Evolutionary conservation across 2,329 filamentous ascomycete species (phyloP).

Genomic region (Calonectria multiphialidica): DNA sequence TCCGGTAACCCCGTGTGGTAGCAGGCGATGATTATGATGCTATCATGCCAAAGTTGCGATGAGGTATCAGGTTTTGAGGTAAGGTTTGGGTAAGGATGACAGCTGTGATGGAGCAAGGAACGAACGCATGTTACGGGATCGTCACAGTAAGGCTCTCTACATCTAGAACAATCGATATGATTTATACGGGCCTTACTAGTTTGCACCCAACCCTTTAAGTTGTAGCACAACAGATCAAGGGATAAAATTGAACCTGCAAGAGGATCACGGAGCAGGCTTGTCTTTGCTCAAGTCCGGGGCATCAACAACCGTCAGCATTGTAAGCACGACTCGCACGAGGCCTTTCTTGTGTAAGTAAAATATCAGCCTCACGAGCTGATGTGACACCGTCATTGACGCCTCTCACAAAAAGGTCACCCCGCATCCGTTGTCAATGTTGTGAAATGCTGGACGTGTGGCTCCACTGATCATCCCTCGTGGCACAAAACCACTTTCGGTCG

Average conservation of each 20-base stretch:
- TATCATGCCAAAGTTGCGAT: neutral
- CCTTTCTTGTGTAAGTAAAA: neutral
- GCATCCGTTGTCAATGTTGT: constrained; percentile 7
- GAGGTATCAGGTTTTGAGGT: neutral
- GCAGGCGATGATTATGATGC: neutral
- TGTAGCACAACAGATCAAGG: neutral
- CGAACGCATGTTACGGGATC: neutral
- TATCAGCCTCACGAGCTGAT: neutral
- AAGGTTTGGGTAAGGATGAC: too few species aligned
- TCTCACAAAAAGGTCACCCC: neutral
- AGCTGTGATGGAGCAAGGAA: neutral
- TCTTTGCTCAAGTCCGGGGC: neutral
- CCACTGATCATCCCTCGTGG: neutral
- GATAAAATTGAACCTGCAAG: neutral
- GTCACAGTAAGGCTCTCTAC: neutral
- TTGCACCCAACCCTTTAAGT: neutral
- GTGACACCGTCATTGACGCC: neutral
- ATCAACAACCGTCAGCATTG: neutral
- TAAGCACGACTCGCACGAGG: neutral
- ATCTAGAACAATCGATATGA: neutral
- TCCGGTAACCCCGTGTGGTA: neutral
- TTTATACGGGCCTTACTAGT: neutral
- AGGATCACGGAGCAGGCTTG: neutral
- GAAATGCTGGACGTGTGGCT: constrained; percentile 16
- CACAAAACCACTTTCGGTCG: constrained; percentile 8